Conservation (phyloP, 2,329 filamentous ascomycete genomes). For the Fusarium acutatum region DNA sequence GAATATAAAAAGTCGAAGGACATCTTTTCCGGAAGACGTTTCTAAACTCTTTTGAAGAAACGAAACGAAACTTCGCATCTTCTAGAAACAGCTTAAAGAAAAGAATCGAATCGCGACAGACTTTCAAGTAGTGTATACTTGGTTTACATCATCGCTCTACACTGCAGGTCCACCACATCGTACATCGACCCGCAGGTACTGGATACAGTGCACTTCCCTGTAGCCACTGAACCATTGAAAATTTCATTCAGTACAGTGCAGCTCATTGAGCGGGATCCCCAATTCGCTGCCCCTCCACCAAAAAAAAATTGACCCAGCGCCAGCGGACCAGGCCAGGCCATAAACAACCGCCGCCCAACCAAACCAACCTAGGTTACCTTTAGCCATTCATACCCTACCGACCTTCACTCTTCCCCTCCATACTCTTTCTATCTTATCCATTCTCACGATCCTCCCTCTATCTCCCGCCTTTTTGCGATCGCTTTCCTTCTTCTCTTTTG, state of each 20-base stretch:
- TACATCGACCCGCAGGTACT: constrained; percentile 26
- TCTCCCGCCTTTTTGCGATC: constrained; percentile 26
- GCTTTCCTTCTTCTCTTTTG: constrained; percentile 29
- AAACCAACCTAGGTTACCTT: neutral
- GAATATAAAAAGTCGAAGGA: neutral
- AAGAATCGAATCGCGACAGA: neutral
- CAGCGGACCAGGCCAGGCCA: constrained; percentile 15
- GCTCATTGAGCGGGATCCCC: constrained; percentile 21
- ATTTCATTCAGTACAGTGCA: constrained; percentile 26
- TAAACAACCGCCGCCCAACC: constrained; percentile 31
- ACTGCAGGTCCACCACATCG: neutral
- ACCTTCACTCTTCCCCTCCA: constrained; percentile 18
- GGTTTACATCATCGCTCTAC: constrained; percentile 25
- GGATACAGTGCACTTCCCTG: constrained; percentile 7
- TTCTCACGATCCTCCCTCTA: constrained; percentile 25
- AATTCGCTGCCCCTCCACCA: constrained; percentile 28
- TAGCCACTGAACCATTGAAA: constrained; percentile 30
- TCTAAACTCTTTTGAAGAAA: neutral
- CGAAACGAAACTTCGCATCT: constrained; percentile 6
- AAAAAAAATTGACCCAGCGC: constrained; percentile 21
- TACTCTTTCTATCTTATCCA: constrained; percentile 18
- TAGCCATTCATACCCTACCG: constrained; percentile 3
- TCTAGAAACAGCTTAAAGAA: constrained; percentile 22
- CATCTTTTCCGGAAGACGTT: neutral
- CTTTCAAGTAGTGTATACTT: constrained; percentile 24